Percentiles rank a stretch among this genome's conserved stretches.
Evolutionary conservation across 257 asterid genomes (phyloP).

Genomic region (Solanum sparsipilum): DNA sequence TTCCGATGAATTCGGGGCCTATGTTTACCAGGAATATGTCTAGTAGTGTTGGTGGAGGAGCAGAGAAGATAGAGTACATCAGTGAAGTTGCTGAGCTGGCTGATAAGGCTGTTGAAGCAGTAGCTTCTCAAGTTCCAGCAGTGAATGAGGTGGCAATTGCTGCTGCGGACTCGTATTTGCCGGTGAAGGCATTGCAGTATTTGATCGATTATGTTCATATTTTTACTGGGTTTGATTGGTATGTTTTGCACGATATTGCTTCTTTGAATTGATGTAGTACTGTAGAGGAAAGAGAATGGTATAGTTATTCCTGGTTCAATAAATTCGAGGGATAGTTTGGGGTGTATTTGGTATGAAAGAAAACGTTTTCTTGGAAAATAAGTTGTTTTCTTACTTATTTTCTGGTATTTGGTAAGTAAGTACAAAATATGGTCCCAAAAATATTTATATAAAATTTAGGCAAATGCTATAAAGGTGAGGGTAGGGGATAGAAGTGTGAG

Average conservation of each 20-base stretch:
- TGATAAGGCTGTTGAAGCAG: slow-evolving; percentile 39
- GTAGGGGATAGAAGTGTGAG: neutral
- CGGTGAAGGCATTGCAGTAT: slow-evolving; percentile 77
- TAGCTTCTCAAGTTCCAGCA: slow-evolving; percentile 49
- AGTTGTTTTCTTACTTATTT: neutral
- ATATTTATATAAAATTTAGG: neutral
- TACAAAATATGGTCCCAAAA: neutral
- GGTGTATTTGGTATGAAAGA: neutral
- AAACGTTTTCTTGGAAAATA: neutral
- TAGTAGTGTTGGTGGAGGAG: slow-evolving; percentile 35
- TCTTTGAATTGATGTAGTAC: neutral
- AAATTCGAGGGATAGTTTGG: neutral
- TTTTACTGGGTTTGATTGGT: slow-evolving; percentile 63
- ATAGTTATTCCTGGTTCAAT: neutral
- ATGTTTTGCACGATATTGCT: neutral
- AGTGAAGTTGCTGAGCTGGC: slow-evolving; percentile 47
- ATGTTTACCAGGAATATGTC: slow-evolving; percentile 39
- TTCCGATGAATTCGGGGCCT: slow-evolving; percentile 31
- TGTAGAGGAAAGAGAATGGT: neutral
- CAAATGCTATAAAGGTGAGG: neutral
- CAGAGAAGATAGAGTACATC: slow-evolving; percentile 41
- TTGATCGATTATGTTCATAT: slow-evolving; percentile 64
- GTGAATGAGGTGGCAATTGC: slow-evolving; percentile 70
- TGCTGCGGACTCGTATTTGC: slow-evolving; percentile 70
- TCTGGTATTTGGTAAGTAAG: neutral